phyloP scores from a whole-genome alignment of 2,329 filamentous ascomycete genomes.

The Blastomyces parvus region DNA sequence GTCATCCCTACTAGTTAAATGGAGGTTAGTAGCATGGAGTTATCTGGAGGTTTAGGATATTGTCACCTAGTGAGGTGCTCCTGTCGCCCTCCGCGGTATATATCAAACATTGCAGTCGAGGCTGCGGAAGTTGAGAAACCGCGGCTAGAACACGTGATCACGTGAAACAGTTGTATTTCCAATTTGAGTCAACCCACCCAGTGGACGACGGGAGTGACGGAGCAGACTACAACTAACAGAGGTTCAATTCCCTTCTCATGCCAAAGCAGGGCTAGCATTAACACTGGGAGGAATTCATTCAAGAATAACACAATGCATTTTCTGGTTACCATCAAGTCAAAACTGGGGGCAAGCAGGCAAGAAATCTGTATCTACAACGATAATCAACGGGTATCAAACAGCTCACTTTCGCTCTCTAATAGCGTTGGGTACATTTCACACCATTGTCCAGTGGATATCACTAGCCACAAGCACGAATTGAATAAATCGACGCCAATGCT shows the following conservation, averaged over 20 bases:
- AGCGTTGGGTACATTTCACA: conserved; percentile 1
- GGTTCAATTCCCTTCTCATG: neutral
- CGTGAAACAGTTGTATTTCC: neutral
- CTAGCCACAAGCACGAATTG: neutral
- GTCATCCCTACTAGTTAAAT: no score
- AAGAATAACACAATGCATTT: neutral
- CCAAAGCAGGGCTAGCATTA: neutral
- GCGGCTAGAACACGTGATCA: neutral
- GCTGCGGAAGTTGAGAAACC: neutral
- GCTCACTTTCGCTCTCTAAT: neutral
- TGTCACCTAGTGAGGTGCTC: neutral
- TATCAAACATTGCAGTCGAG: no score
- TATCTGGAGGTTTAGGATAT: neutral
- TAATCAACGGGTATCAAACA: conserved; percentile 1
- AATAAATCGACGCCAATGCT: neutral
- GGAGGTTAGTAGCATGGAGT: neutral
- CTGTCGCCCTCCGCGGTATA: neutral
- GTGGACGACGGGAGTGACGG: neutral
- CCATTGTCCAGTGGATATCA: neutral
- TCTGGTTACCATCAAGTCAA: neutral
- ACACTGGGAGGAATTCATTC: neutral
- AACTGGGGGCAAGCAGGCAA: neutral
- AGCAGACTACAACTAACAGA: neutral
- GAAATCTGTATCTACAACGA: conserved; percentile 2
- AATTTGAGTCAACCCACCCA: neutral